Evolutionary conservation across 2,329 filamentous ascomycete species (phyloP), one percentile per base, ranked within the genome.

Genomic region (Arthrobotrys pseudoclavata): DNA sequence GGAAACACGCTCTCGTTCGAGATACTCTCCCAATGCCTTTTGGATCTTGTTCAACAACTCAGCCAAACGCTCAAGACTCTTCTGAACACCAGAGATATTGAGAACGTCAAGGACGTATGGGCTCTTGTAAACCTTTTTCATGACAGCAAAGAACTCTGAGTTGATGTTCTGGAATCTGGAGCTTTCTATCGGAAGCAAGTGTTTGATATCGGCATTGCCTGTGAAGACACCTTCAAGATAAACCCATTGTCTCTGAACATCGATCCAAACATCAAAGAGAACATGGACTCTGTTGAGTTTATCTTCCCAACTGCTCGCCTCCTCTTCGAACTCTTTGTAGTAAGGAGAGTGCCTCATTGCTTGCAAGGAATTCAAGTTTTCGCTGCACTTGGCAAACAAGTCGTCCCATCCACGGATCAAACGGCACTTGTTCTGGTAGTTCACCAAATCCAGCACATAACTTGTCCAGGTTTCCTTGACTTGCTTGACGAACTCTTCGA

Each of bases 171-270:
- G 93, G 86, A 99, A 99, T 72, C 96, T 91, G 10, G 93, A 94
- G 0, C 96, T 97, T 83, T 99, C 96, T 79, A 97, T 94, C 3
- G 96, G 96, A 22, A 99, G 88, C 63, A 99, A 87, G 83, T 98
- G 95, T 85, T 98, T 99, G 86, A 99, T 99, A 82, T 99, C 96
- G 45, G 93, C 95, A 83, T 99, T 99, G 75, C 96, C 96, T 0
- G 95, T 97, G 83, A 99, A 99, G 37, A 99, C 96, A 80, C 96
- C 96, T 85, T 99, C 96, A 4, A 99, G 89, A 83, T 99, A 99
- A 6, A 99, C 96, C 96, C 96, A 99, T 85, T 99, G 96, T 79
- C 96, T 91, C 84, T 99, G 96, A n/a, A 99, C 96, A 84, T 99
- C 96, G 81, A 99, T 99, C 96, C 96, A 99, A 15, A 99, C 94